A percentile compares a stretch with the other conserved stretches of the same genome.
phyloP scores from a whole-genome alignment of 2,329 filamentous ascomycete species.

The Colletotrichum sp. region DNA sequence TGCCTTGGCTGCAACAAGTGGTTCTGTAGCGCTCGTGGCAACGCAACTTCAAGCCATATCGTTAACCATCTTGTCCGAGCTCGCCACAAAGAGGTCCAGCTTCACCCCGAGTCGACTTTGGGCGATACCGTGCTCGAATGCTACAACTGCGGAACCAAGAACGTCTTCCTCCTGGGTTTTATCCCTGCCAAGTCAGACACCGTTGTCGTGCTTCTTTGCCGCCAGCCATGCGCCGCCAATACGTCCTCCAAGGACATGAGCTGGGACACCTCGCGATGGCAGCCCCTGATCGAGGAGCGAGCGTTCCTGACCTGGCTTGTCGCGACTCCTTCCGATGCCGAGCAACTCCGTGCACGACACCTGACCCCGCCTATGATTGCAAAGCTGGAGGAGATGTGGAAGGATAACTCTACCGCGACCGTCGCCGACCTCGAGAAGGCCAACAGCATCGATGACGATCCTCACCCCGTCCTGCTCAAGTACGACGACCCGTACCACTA shows the following conservation, averaged over 20 bases:
- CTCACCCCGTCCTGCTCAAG: constrained; percentile 86
- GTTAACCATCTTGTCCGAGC: constrained; percentile 98
- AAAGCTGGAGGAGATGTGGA: constrained; percentile 98
- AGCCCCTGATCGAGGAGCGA: constrained; percentile 95
- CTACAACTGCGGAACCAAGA: constrained; percentile 99
- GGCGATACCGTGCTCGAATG: constrained; percentile 97
- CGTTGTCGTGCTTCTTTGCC: constrained; percentile 94
- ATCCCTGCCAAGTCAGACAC: constrained; percentile 99
- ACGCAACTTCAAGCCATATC: constrained; percentile 95
- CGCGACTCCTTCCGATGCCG: constrained; percentile 84
- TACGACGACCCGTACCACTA: constrained; percentile 99
- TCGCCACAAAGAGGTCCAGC: constrained; percentile 97
- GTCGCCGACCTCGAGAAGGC: constrained; percentile 92
- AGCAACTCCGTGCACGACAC: constrained; percentile 94
- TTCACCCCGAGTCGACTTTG: constrained; percentile 90
- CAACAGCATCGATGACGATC: constrained; percentile 91
- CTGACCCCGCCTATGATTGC: constrained; percentile 93
- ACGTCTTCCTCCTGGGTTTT: constrained; percentile 96
- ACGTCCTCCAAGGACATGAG: constrained; percentile 99
- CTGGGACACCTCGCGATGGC: constrained; percentile 98
- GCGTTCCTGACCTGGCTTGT: constrained; percentile 96
- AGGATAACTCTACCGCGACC: constrained; percentile 88
- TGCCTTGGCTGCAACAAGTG: constrained; percentile 96
- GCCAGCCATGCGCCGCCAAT: constrained; percentile 93
- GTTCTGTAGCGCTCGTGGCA: constrained; percentile 98